phyloP scores from a whole-genome alignment of 345 rosid species.

The Eutrema yunnanense region DNA sequence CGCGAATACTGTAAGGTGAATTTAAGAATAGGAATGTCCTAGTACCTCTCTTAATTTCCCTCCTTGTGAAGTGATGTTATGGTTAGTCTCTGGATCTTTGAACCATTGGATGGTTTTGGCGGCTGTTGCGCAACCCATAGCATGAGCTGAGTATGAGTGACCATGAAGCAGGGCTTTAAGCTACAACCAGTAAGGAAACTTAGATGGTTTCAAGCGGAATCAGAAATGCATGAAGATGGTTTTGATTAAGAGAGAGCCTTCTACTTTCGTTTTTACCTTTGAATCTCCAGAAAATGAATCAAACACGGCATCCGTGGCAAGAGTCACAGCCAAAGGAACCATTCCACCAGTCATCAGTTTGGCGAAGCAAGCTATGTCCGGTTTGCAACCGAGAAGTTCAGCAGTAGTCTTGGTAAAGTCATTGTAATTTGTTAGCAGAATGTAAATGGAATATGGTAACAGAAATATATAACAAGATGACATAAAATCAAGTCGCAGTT shows the following conservation, averaged over 20 bases:
- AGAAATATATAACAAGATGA: not conserved
- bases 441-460: not conserved
- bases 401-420: constrained; percentile 56
- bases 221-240: not conserved
- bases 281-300: constrained; percentile 83
- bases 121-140: constrained; percentile 91
- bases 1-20: not conserved
- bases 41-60: constrained; percentile 70
- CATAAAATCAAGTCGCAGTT: not conserved
- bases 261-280: constrained; percentile 46
- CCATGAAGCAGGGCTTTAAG: constrained; percentile 93
- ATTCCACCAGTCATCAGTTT: constrained; percentile 92
- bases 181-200: constrained; percentile 33
- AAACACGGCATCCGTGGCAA: constrained; percentile 68
- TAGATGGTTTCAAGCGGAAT: constrained; percentile 1
- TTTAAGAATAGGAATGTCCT: not conserved
- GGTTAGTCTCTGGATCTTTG: constrained; percentile 71
- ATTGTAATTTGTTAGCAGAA: constrained; percentile 16
- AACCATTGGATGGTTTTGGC: constrained; percentile 79
- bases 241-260: not conserved
- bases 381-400: constrained; percentile 68
- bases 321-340: constrained; percentile 82
- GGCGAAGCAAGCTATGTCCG: constrained; percentile 94
- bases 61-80: constrained; percentile 45
- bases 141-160: constrained; percentile 92